Evolutionary conservation across 2,329 filamentous ascomycete genomes (phyloP), one percentile per base, ranked within the genome.

Genomic region (Harringtonia lauricola): DNA sequence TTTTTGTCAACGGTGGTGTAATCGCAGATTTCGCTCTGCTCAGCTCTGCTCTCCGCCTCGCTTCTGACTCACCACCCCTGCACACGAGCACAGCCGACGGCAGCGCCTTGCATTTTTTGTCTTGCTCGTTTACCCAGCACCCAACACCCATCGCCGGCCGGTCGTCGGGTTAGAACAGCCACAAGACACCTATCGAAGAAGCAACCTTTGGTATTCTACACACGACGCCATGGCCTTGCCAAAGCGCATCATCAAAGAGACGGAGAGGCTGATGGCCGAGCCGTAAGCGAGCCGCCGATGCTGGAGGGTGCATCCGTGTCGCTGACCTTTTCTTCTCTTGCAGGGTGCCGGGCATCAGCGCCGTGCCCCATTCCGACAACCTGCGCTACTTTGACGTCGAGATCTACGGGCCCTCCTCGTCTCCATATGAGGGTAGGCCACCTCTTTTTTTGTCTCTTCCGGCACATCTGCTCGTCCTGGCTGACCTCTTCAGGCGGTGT

Each of bases 181-280:
- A n/a, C n/a, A n/a, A n/a, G n/a, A n/a, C n/a, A n/a, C n/a, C n/a
- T n/a, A n/a, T n/a, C n/a, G n/a, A n/a, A n/a, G n/a, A n/a, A n/a
- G n/a, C n/a, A n/a, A n/a, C n/a, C n/a, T n/a, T n/a, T n/a, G n/a
- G n/a, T n/a, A n/a, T n/a, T 24, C 17, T 10, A 13, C 28, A 21
- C 15, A 13, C 39, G 10, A 36, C n/a, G 28, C 22, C 22, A 79
- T 79, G 86, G 81, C 87, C 51, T 72, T 98, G 52, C 90, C 92
- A 28, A 98, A 98, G 74, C 77, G 92, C 60, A 98, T 98, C 59
- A 77, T 96, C 59, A 98, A 98, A 69, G 94, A 98, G 76, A 98
- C 92, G 18, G 90, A 98, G 69, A 82, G 92, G 59, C 76, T 98
- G 54, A 89, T 94, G 79, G 86, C 86, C 51, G 92, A 98, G 67